Evolutionary conservation across 768 basidiomycete genomes (phyloP).

Genomic region (Agrocybe pediades): DNA sequence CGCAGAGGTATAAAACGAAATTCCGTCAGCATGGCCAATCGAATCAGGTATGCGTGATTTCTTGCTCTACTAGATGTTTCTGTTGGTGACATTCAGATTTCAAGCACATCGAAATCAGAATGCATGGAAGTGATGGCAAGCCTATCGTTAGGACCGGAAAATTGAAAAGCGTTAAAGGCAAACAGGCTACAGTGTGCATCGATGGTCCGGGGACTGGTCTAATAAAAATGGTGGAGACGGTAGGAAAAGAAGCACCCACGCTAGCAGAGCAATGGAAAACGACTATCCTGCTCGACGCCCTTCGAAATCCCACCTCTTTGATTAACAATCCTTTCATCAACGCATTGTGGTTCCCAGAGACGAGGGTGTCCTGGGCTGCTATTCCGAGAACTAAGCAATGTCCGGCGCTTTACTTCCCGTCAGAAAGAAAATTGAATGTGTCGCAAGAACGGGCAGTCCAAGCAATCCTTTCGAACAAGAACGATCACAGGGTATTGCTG

Average conservation of each 20-base stretch:
- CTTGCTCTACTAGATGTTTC: background rate
- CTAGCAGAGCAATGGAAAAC: constrained; percentile 39
- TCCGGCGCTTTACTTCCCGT: constrained; percentile 19
- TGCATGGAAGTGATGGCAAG: background rate
- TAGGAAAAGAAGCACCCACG: constrained; percentile 50
- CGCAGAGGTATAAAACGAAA: constrained; percentile 45
- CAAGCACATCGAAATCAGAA: background rate
- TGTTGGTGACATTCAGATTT: background rate
- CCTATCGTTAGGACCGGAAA: background rate
- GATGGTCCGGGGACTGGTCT: constrained; percentile 7
- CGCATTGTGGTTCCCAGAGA: constrained; percentile 31
- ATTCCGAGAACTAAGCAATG: background rate
- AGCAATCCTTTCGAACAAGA: constrained; percentile 33
- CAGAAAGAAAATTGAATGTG: constrained; percentile 27
- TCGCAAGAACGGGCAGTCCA: constrained; percentile 38
- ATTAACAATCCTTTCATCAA: constrained; percentile 35
- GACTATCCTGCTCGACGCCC: constrained; percentile 25
- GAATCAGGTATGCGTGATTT: constrained; percentile 25
- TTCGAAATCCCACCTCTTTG: constrained; percentile 27
- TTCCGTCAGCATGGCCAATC: constrained; percentile 27
- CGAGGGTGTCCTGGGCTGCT: constrained; percentile 12
- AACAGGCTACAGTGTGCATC: constrained; percentile 32
- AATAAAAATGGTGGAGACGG: constrained; percentile 28
- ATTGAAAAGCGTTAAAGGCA: constrained; percentile 28
- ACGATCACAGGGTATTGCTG: constrained; percentile 29